Evolutionary conservation across 768 basidiomycete genomes (phyloP), one percentile per base, ranked within the genome.

Genomic region (Tubosaeta sp.): DNA sequence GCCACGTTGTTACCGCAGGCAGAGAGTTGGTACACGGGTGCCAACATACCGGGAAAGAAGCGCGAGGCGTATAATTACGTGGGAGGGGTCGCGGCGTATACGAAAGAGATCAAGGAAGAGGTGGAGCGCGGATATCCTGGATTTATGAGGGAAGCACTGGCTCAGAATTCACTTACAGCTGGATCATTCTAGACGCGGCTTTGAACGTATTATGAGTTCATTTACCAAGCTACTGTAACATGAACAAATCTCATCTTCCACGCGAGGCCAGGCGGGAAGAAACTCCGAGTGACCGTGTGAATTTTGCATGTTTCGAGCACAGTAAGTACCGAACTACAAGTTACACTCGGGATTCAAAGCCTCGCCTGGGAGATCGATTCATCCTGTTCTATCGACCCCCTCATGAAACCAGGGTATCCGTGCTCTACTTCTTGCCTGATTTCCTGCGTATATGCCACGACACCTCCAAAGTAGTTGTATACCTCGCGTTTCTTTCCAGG

Each of bases 401-500:
- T 58, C 41, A n/a, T 6, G 42, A 57, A 58, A 29, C 55, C 43
- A 1, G 55, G 48, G 10, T 58, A 58, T 47, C 57, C 57, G 1
- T 32, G 31, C 48, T 46, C 45, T 5, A 53, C 38, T 37, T 58
- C 57, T 3, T 29, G 25, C 31, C 8, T 43, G 4, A 57, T 53
- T 17, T 57, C 48, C 33, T 44, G 9, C 1, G 25, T 31, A 5
- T 58, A 53, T 10, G 2, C 0, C n/a, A 2, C 3, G 6, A 46
- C 9, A 11, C 56, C 58, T 33, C 39, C 57, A 0, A 25, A 0
- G 31, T 54, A 59, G 17, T 33, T 53, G 25, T 58, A 58, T 0
- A 29, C 2, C 13, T 58, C 55, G 0, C 55, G 43, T 26, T 26
- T 48, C 48, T 47, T 52, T 6, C 48, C 55, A 0, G 58, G 56